Percentiles rank a stretch among this genome's conserved stretches.
These are phyloP conservation scores for Aureobasidium musti DNA, from an alignment of 2,329 filamentous ascomycete species.

Conservation along the genomic window DNA sequence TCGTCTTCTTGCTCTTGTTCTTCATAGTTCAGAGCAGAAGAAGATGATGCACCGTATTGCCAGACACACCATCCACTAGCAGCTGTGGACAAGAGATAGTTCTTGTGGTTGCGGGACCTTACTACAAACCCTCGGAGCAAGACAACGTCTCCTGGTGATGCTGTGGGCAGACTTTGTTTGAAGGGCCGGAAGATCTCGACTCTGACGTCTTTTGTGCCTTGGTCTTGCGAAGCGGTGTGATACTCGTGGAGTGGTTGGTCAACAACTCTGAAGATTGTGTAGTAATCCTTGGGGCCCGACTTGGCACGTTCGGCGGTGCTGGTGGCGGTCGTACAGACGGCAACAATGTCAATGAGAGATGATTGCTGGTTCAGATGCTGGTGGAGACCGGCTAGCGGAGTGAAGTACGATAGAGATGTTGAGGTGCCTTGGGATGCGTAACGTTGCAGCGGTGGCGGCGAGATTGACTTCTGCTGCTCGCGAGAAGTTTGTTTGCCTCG, in stretches of 20 bases:
- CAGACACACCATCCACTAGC: slow-evolving; percentile 54
- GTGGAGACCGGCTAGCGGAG: slow-evolving; percentile 45
- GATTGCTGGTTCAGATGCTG: slow-evolving; percentile 46
- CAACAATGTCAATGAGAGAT: slow-evolving; percentile 48
- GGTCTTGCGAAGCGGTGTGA: not conserved
- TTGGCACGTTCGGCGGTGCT: slow-evolving; percentile 44
- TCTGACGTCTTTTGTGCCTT: slow-evolving; percentile 29
- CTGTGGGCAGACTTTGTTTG: slow-evolving; percentile 46
- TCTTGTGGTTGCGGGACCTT: slow-evolving; percentile 44
- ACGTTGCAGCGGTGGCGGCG: slow-evolving; percentile 24
- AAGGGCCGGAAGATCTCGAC: slow-evolving; percentile 51
- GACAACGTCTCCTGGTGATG: slow-evolving; percentile 48
- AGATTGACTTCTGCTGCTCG: slow-evolving; percentile 18
- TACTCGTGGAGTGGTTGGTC: slow-evolving; percentile 39
- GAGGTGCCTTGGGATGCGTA: slow-evolving; percentile 40
- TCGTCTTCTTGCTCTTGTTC: slow-evolving; percentile 31
- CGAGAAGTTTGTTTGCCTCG: not conserved
- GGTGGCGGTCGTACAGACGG: slow-evolving; percentile 44
- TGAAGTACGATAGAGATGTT: slow-evolving; percentile 51
- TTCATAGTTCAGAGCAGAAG: slow-evolving; percentile 34
- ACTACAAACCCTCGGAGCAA: slow-evolving; percentile 49
- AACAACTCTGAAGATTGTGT: slow-evolving; percentile 46
- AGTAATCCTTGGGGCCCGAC: slow-evolving; percentile 49
- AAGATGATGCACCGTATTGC: slow-evolving; percentile 37
- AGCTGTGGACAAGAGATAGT: slow-evolving; percentile 46